Evolutionary conservation across 2,329 filamentous ascomycete genomes (phyloP).

Genomic region (Cytospora mali): DNA sequence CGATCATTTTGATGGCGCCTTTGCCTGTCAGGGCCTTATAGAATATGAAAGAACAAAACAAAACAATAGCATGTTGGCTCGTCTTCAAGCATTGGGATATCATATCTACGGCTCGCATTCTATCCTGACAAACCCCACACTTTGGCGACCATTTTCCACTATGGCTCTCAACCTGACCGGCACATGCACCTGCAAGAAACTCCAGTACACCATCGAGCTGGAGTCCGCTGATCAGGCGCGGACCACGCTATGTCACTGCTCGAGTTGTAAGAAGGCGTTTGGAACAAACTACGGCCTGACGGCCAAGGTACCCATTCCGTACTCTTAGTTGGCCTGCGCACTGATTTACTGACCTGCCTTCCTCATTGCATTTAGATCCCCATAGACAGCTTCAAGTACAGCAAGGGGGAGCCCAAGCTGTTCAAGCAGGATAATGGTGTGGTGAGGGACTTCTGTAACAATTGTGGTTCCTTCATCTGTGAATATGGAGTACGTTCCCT

Average conservation of each 20-base stretch:
- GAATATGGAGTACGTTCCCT: slow-evolving; percentile 39
- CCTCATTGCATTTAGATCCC: slow-evolving; percentile 33
- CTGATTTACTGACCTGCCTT: background rate
- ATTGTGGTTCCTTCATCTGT: slow-evolving; percentile 38
- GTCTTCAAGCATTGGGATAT: background rate
- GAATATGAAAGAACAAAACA: background rate
- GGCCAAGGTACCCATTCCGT: slow-evolving; percentile 30
- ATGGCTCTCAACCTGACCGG: slow-evolving; percentile 29
- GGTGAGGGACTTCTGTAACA: slow-evolving; percentile 38
- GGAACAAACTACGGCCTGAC: slow-evolving; percentile 41
- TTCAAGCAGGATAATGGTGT: slow-evolving; percentile 39
- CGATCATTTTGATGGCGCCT: background rate
- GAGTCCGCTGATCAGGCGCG: slow-evolving; percentile 34
- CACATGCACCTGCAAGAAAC: slow-evolving; percentile 33
- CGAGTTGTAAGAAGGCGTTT: slow-evolving; percentile 39
- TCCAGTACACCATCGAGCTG: slow-evolving; percentile 35
- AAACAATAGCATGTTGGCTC: background rate
- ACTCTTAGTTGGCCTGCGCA: background rate
- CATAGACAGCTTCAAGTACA: slow-evolving; percentile 35
- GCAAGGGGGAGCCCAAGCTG: slow-evolving; percentile 33
- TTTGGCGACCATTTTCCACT: background rate
- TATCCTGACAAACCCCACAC: background rate
- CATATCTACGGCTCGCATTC: background rate
- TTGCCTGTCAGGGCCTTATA: background rate
- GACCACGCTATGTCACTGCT: slow-evolving; percentile 40